Base-by-base conservation (phyloP, 176 grass and related monocot species). In the Musa itinerans region DNA sequence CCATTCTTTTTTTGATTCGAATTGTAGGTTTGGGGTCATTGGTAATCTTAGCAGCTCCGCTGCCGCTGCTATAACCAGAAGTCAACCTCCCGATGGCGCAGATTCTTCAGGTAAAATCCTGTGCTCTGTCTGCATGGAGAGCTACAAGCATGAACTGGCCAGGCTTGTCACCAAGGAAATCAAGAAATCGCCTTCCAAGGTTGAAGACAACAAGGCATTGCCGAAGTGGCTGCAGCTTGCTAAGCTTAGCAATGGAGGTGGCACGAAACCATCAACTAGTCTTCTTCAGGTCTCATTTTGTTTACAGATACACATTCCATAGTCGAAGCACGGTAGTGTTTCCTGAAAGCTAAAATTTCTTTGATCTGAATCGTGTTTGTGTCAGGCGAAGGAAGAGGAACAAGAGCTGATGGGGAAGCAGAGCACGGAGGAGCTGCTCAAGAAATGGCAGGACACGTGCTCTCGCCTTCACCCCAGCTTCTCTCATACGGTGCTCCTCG, bases 211-310 rank as follows among this genome's bases (percentile, higher is more conserved):
- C 17, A 74, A 87, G 63, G 69, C 78, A 15, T 82, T 80, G 79
- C 81, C 88, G 20, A 61, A 80, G 77, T 91, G 89, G 89, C 58
- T 91, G 80, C 89, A 88, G 78, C 80, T 91, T 72, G 89, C 74
- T 8, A 85, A 80, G 10, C 34, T 43, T 43, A 75, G 70, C 80
- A 69, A 49, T 68, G 67, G 78, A 77, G 72, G 75, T n/a, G 7
- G 29, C 29, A 17, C 12, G 16, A 69, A 69, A 43, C 16, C 67
- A 6, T 34, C 78, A 7, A 52, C 64, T 27, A 68, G 82, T 71
- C 77, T 65, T 16, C 52, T 54, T 10, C 84, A 87, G 88, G 83
- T 88, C 25, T 17, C 13, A 22, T 51, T 54, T 54, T 22, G 7
- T 62, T 62, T 62, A 15, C 1, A 9, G 7, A 19, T n/a, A 19